A percentile compares a stretch with the other conserved stretches of the same genome.
Evolutionary conservation across 1,284 basidiomycete species (phyloP).

Genomic region (Inonotus hispidus): DNA sequence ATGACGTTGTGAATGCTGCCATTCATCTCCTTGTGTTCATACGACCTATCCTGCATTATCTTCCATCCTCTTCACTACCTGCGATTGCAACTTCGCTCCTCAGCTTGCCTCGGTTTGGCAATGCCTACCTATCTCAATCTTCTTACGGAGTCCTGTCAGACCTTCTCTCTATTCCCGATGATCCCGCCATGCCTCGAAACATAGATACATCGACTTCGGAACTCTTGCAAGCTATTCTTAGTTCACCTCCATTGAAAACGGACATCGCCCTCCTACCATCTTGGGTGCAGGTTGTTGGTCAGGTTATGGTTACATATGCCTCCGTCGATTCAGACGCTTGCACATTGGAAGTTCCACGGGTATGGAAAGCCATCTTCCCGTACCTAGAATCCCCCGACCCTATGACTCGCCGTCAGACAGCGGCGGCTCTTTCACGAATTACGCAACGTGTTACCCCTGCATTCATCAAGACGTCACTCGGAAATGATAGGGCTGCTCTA

Average conservation of each 20-base stretch:
- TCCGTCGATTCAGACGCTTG: conserved; percentile 43
- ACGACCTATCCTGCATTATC: conserved; percentile 56
- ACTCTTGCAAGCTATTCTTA: conserved; percentile 68
- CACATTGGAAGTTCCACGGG: conserved; percentile 50
- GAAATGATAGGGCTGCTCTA: conserved; percentile 51
- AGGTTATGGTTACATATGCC: conserved; percentile 59
- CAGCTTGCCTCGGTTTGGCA: conserved; percentile 74
- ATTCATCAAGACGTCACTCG: conserved; percentile 50
- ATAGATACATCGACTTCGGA: conserved; percentile 57
- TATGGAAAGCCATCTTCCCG: conserved; percentile 75
- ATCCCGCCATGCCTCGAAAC: conserved; percentile 40
- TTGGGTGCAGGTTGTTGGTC: conserved; percentile 72
- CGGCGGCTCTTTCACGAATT: conserved; percentile 57
- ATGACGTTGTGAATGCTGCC: conserved; percentile 63
- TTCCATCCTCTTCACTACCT: conserved; percentile 62
- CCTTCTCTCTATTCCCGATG: conserved; percentile 53
- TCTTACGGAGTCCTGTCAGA: conserved; percentile 77
- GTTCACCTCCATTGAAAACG: conserved; percentile 66
- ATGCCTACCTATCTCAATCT: conserved; percentile 79
- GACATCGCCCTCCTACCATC: conserved; percentile 57
- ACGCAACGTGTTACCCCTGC: conserved; percentile 65
- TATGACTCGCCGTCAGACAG: conserved; percentile 55
- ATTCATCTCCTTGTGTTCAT: conserved; percentile 80
- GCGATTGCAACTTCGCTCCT: conserved; percentile 67
- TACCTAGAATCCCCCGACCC: conserved; percentile 62